Evolutionary conservation across 495 filamentous ascomycete genomes (phyloP).

Genomic region (Penicillium simplicissimum): DNA sequence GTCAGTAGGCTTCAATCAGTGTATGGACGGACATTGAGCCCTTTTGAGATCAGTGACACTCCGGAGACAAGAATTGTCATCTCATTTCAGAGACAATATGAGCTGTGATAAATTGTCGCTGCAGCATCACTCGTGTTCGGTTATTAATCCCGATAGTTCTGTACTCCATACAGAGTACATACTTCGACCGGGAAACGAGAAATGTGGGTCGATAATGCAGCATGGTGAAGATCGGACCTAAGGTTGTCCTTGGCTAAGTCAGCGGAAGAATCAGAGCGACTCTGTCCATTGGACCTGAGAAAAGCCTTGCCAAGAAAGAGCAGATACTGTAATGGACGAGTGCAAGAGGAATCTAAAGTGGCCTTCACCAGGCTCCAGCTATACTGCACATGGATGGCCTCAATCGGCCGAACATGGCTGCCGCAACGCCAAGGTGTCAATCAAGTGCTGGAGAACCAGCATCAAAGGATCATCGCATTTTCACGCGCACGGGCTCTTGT

Average conservation of each 20-base stretch:
- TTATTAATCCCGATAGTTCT: not conserved
- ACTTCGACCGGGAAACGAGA: not conserved
- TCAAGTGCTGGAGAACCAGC: too few relatives aligned
- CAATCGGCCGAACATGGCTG: too few relatives aligned
- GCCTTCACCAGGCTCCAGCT: not conserved
- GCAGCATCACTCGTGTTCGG: not conserved
- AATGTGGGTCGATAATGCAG: not conserved
- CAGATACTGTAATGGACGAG: not conserved
- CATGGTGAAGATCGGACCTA: not conserved
- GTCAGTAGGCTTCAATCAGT: not conserved
- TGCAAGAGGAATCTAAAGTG: not conserved
- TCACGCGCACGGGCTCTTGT: not conserved
- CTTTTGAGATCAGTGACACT: too few relatives aligned
- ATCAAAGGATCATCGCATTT: not conserved
- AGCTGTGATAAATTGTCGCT: not conserved
- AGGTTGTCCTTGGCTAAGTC: not conserved
- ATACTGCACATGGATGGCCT: too few relatives aligned
- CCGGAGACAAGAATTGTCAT: too few relatives aligned
- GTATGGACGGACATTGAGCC: too few relatives aligned
- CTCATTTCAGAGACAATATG: too few relatives aligned
- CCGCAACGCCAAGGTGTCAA: too few relatives aligned
- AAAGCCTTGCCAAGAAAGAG: not conserved
- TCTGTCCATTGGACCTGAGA: not conserved
- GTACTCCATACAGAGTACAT: too few relatives aligned
- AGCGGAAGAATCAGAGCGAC: not conserved